These are phyloP conservation scores for Hemileia vastatrix DNA, from an alignment of 1,284 basidiomycete genomes.

Conservation along the genomic window DNA sequence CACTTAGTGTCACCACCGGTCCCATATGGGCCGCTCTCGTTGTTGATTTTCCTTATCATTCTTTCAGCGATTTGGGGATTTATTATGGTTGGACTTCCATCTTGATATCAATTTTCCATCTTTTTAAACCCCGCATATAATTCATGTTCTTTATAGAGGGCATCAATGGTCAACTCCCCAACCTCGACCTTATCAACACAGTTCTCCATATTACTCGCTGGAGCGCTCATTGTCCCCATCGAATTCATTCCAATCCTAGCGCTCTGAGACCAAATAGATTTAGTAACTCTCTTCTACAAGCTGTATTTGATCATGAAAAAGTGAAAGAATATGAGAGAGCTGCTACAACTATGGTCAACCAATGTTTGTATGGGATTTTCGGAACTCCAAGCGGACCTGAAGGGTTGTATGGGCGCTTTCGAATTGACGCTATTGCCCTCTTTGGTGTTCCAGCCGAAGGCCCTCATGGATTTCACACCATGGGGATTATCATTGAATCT, in stretches of 20 bases:
- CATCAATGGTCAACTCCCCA: slow-evolving; percentile 83
- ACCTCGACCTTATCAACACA: slow-evolving; percentile 87
- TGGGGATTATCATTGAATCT: slow-evolving; percentile 76
- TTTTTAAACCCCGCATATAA: not conserved
- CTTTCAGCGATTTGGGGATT: slow-evolving; percentile 82
- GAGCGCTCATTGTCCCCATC: slow-evolving; percentile 47
- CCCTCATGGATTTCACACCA: slow-evolving; percentile 86
- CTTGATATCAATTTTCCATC: not conserved
- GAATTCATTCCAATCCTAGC: not conserved
- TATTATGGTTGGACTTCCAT: slow-evolving; percentile 63
- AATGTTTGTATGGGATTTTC: slow-evolving; percentile 59
- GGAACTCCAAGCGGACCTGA: slow-evolving; percentile 50
- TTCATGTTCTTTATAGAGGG: slow-evolving; percentile 58
- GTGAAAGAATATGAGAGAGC: slow-evolving; percentile 53
- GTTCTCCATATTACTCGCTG: slow-evolving; percentile 62
- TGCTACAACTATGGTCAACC: slow-evolving; percentile 57
- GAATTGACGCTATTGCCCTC: slow-evolving; percentile 86
- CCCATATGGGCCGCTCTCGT: slow-evolving; percentile 91
- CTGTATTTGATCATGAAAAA: slow-evolving; percentile 23
- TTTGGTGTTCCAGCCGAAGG: slow-evolving; percentile 78
- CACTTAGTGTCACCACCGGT: slow-evolving; percentile 51
- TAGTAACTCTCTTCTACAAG: not conserved
- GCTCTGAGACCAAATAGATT: not conserved
- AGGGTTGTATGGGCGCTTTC: slow-evolving; percentile 55
- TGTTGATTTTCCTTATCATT: slow-evolving; percentile 92